Percentiles rank a stretch among this genome's conserved stretches.
These are phyloP conservation scores for Spongospora subterranea DNA, from an alignment of 208 protist species.

Conservation along the genomic window DNA sequence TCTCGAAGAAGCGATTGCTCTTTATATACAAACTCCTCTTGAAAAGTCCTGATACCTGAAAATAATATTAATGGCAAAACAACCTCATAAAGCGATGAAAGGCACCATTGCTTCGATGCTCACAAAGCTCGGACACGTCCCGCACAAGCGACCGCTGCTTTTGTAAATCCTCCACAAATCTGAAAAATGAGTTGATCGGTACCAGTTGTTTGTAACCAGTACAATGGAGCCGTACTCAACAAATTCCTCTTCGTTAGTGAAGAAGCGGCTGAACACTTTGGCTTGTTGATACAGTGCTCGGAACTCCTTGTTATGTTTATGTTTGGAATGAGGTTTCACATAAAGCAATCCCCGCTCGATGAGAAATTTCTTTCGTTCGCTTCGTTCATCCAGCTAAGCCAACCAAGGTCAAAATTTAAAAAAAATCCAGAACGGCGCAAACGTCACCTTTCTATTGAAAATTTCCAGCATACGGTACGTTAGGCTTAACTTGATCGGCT, in stretches of 20 bases:
- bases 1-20: slow-evolving; percentile 29
- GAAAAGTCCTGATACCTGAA: slow-evolving; percentile 25
- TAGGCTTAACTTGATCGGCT: background rate
- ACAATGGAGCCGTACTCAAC: background rate
- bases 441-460: slow-evolving; percentile 1
- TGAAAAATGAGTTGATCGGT: background rate
- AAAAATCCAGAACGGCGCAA: background rate
- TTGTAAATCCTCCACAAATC: slow-evolving; percentile 43
- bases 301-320: slow-evolving; percentile 50
- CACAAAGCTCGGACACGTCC: background rate
- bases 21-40: slow-evolving; percentile 52
- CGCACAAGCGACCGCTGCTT: background rate
- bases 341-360: slow-evolving; percentile 29
- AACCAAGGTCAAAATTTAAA: background rate
- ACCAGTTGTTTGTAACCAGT: background rate
- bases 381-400: background rate
- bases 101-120: background rate
- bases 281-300: slow-evolving; percentile 35
- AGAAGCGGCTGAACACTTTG: slow-evolving; percentile 36
- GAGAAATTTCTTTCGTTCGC: slow-evolving; percentile 48
- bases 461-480: slow-evolving; percentile 34
- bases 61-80: background rate
- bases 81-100: background rate
- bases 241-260: slow-evolving; percentile 37
- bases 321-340: background rate